A percentile compares a stretch with the other conserved stretches of the same genome.
Conservation (phyloP, 2,329 filamentous ascomycete species). For the Penicillium sclerotigenum region DNA sequence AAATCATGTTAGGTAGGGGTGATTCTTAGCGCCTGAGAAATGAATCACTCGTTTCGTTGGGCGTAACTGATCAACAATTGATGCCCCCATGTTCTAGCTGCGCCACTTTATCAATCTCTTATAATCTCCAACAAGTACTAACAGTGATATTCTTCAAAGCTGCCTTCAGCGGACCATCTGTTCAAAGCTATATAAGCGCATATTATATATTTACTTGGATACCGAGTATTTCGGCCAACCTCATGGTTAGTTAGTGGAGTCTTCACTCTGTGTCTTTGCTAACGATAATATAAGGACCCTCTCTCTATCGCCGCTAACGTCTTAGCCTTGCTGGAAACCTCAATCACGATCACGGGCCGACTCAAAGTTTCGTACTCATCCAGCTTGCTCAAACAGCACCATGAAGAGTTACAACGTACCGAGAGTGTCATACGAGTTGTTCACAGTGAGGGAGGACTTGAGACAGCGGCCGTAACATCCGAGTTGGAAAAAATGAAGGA, state of each 20-base stretch:
- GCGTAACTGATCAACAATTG: neutral
- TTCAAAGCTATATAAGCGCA: neutral
- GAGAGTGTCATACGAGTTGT: neutral
- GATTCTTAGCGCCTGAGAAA: neutral
- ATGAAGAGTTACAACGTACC: neutral
- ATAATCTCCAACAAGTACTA: neutral
- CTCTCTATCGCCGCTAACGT: neutral
- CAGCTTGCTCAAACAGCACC: neutral
- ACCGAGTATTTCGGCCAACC: neutral
- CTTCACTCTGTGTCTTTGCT: neutral
- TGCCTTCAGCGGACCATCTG: neutral
- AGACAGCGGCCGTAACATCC: neutral
- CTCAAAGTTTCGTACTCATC: neutral
- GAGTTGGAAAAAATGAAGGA: neutral
- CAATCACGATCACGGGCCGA: neutral
- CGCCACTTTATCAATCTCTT: neutral
- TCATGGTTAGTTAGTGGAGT: neutral
- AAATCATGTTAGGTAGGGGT: neutral
- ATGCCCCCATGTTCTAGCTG: neutral
- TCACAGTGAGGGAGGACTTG: rapidly evolving
- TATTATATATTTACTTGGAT: neutral
- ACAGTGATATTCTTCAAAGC: neutral
- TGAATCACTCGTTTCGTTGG: neutral
- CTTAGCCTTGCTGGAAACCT: neutral
- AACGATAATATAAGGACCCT: neutral